Evolutionary conservation across 1,284 basidiomycete genomes (phyloP).

Genomic region (Pseudozyma pruni): DNA sequence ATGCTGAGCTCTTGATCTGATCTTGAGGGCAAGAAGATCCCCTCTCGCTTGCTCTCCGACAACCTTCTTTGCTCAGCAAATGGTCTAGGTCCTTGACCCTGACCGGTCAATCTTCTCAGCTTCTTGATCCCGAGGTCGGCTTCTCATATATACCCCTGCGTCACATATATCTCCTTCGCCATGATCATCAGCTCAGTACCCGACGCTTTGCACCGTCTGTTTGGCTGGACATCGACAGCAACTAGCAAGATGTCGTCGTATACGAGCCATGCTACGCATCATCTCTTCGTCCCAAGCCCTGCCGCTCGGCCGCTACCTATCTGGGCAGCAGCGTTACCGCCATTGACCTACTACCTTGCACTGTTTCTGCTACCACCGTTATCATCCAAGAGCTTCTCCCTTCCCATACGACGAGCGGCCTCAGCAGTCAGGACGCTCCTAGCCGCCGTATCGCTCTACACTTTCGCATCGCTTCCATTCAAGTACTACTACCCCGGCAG

Average conservation of each 20-base stretch:
- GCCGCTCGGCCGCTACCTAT: constrained; percentile 28
- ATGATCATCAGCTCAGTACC: constrained; percentile 15
- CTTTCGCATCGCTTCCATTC: constrained; percentile 41
- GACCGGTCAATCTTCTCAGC: constrained; percentile 6
- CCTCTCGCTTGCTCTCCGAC: neutral
- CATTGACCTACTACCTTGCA: constrained; percentile 48
- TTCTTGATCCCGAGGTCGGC: neutral
- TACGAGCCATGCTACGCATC: constrained; percentile 21
- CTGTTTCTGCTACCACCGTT: constrained; percentile 41
- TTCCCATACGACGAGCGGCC: constrained; percentile 1
- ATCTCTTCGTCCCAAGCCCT: constrained; percentile 32
- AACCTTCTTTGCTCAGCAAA: constrained; percentile 10
- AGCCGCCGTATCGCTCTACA: constrained; percentile 30
- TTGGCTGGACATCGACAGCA: constrained; percentile 8
- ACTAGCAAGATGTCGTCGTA: constrained; percentile 21
- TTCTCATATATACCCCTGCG: constrained; percentile 8
- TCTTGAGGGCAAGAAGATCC: too few species aligned
- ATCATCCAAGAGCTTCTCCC: constrained; percentile 21
- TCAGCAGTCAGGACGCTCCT: constrained; percentile 12
- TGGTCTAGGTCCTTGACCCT: constrained; percentile 1
- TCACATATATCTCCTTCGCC: neutral
- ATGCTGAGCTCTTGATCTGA: neutral
- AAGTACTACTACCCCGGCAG: constrained; percentile 45
- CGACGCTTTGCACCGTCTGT: constrained; percentile 3
- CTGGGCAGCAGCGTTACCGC: constrained; percentile 41